Conservation (phyloP, 192 early-diverging fungal genomes). For the Umbelopsis sp. region DNA sequence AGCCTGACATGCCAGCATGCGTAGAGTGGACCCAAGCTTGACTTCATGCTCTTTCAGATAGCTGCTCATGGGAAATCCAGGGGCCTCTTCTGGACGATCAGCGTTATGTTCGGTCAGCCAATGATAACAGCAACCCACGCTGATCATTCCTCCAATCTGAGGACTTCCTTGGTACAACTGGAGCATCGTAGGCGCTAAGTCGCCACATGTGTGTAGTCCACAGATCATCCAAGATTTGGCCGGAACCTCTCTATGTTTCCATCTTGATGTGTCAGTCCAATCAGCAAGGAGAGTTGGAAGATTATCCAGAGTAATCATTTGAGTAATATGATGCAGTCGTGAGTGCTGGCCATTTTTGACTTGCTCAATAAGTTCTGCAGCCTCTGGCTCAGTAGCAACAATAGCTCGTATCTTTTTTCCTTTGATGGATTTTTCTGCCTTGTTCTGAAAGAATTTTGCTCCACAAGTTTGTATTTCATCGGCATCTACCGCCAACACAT, state of each 20-base stretch:
- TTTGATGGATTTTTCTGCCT: conserved; percentile 53
- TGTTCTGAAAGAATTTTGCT: conserved; percentile 60
- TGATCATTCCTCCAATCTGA: conserved; percentile 55
- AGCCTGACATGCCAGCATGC: conserved; percentile 81
- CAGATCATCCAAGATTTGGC: conserved; percentile 67
- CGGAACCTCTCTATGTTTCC: background rate
- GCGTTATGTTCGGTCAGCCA: conserved; percentile 58
- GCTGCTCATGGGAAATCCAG: conserved; percentile 48
- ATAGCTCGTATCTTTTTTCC: conserved; percentile 29
- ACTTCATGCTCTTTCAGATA: conserved; percentile 32
- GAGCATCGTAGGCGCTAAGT: conserved; percentile 75
- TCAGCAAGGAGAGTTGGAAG: conserved; percentile 39
- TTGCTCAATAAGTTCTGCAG: background rate
- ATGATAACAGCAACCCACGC: conserved; percentile 90
- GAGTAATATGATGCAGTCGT: conserved; percentile 51
- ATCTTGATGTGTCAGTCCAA: conserved; percentile 20
- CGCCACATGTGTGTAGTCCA: conserved; percentile 86
- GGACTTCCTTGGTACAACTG: conserved; percentile 61
- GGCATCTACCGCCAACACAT: conserved; percentile 72
- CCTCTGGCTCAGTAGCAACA: background rate
- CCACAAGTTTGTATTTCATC: conserved; percentile 73
- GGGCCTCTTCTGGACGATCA: conserved; percentile 7
- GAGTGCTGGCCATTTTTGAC: background rate
- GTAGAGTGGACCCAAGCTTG: conserved; percentile 59
- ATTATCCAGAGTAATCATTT: conserved; percentile 46